A percentile compares a stretch with the other conserved stretches of the same genome.
phyloP scores from a whole-genome alignment of 1,139 yeast species.

The Hanseniaspora gamundiae region DNA sequence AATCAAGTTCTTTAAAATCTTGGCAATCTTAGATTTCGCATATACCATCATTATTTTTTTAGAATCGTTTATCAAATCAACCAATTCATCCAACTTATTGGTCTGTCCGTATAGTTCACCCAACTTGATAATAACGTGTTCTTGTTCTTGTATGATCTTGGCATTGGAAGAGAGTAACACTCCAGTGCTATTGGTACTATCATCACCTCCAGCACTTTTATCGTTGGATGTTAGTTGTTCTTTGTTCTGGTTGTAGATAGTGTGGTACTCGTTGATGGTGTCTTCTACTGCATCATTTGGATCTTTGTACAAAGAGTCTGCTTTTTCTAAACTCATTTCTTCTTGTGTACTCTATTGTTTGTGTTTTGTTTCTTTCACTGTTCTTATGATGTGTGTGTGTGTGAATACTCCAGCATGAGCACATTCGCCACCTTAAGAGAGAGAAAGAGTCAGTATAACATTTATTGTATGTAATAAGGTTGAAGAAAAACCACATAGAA shows the following conservation, averaged over 20 bases:
- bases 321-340: not conserved
- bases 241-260: no score
- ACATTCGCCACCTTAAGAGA: no score
- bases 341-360: not conserved
- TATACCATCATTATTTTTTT: constrained; percentile 55
- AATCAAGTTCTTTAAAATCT: constrained; percentile 64
- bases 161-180: not conserved
- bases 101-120: constrained; percentile 44
- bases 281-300: not conserved
- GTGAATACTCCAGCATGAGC: no score
- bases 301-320: not conserved
- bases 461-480: no score
- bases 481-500: no score
- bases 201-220: not conserved
- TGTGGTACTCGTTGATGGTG: not conserved
- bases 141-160: constrained; percentile 30
- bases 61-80: constrained; percentile 54
- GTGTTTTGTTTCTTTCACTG: not conserved
- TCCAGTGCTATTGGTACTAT: not conserved
- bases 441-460: no score
- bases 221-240: not conserved
- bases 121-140: constrained; percentile 48
- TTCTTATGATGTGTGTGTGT: no score
- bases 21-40: constrained; percentile 93
- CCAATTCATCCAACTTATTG: constrained; percentile 39